Evolutionary conservation across 2,329 filamentous ascomycete species (phyloP).

Genomic region (Karstenula rhodostoma): DNA sequence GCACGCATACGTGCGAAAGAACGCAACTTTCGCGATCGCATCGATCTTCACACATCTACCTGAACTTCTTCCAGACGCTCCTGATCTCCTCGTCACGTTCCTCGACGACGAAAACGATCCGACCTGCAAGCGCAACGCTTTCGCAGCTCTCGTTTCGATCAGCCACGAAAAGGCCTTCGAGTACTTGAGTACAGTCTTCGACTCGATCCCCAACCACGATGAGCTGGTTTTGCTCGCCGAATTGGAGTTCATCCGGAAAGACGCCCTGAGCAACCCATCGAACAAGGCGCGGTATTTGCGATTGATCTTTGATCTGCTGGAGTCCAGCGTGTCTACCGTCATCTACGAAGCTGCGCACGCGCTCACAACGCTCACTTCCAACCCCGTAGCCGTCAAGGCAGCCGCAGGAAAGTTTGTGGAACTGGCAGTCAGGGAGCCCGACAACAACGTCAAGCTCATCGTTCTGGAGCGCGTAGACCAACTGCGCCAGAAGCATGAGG

Average conservation of each 20-base stretch:
- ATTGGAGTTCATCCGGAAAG: constrained; percentile 96
- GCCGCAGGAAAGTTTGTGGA: constrained; percentile 97
- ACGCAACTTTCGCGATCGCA: constrained; percentile 92
- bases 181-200: constrained; percentile 88
- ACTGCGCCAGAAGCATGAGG: constrained; percentile 85
- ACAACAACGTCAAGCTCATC: constrained; percentile 99
- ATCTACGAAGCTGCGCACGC: constrained; percentile 98
- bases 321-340: constrained; percentile 91
- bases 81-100: constrained; percentile 90
- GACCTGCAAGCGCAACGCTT: constrained; percentile 98
- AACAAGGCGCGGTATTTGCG: constrained; percentile 96
- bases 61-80: constrained; percentile 90
- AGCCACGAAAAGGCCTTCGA: constrained; percentile 91
- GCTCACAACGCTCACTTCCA: constrained; percentile 90
- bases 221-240: constrained; percentile 93
- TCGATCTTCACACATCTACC: constrained; percentile 93
- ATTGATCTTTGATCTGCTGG: constrained; percentile 94
- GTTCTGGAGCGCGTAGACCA: constrained; percentile 94
- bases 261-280: constrained; percentile 90
- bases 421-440: constrained; percentile 93
- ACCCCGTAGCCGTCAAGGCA: constrained; percentile 96
- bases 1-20: constrained; percentile 98
- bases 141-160: constrained; percentile 88
- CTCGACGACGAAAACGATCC: constrained; percentile 89
- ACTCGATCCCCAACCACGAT: constrained; percentile 92